These are phyloP conservation scores for Arachis hypogaea DNA, from an alignment of 306 rosid genomes.

Conservation along the genomic window DNA sequence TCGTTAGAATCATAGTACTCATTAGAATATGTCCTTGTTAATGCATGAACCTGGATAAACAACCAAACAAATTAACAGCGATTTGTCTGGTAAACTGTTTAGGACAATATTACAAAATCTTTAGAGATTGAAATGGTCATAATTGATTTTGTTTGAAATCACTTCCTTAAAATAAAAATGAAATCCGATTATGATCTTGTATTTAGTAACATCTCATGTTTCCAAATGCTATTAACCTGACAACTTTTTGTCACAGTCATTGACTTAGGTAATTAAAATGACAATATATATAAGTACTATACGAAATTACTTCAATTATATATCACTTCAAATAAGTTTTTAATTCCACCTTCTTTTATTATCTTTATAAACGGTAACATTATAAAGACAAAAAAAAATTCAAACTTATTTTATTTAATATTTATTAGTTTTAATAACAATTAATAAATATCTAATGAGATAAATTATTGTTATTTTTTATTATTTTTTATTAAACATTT, in stretches of 20 bases:
- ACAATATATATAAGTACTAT: background rate
- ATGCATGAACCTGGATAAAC: conserved; percentile 22
- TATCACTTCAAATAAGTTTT: background rate
- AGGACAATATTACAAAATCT: background rate
- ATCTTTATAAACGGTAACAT: too few species aligned
- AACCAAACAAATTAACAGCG: conserved; percentile 5
- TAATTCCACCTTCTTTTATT: background rate
- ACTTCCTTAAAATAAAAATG: background rate
- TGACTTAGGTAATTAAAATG: conserved; percentile 5
- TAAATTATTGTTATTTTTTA: too few species aligned
- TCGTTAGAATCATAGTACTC: background rate
- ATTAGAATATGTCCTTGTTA: background rate
- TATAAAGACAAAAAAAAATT: too few species aligned
- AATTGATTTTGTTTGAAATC: background rate
- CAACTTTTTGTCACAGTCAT: background rate
- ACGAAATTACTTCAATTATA: conserved; percentile 1
- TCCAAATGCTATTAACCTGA: conserved; percentile 8
- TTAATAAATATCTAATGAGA: too few species aligned
- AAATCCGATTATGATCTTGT: too few species aligned
- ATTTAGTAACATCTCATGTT: background rate
- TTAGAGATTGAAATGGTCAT: background rate
- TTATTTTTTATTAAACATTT: too few species aligned
- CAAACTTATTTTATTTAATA: too few species aligned
- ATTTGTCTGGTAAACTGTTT: conserved; percentile 7
- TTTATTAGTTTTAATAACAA: too few species aligned